Base-by-base conservation (phyloP, 2,329 filamentous ascomycete genomes). In the Verticillium klebahnii region DNA sequence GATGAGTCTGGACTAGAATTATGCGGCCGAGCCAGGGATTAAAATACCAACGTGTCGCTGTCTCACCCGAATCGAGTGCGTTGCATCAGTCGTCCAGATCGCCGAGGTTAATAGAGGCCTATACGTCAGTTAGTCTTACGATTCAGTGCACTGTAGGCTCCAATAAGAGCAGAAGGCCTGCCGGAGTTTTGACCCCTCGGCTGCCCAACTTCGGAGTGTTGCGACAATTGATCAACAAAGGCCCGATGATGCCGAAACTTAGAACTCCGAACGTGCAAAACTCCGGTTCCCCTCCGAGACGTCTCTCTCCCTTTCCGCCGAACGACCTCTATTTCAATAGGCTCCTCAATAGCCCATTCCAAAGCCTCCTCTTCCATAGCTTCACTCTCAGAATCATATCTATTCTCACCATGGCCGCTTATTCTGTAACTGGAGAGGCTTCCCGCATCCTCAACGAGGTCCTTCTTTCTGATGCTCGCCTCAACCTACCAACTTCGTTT, bases 361-460 rank as follows among this genome's bases (percentile, higher is more conserved):
- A 36, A 14, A 14, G 9, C 3, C 4, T 36, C 14, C 4, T 2
- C 34, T 14, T 14, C 4, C 14, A 3, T 36, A 3, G 34, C 34
- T 36, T 14, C 9, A 36, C 39, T 19, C 17, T 7, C 8, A 2
- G 1, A 25, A 23, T 23, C 8, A 9, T n/a, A 36, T 36, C 4
- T 36, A 1, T 36, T 14, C 34, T 36, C 7, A 50, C 11, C 9
- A 50, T 50, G 17, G 9, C n/a, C 9, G n/a, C n/a, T 11, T 50
- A 14, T n/a, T 50, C 40, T n/a, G 40, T 50, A 8, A 50, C 40
- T 8, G 40, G 12, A 25, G 50, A 60, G 50, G 45, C 58, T 36
- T 54, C 54, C 34, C 54, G 61, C 2, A 57, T 62, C n/a, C 37
- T 62, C 3, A 52, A 52, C 12, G 61, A 62, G 2, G 32, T 62